Evolutionary conservation across 768 basidiomycete genomes (phyloP).

Genomic region (Lentinula edodes): DNA sequence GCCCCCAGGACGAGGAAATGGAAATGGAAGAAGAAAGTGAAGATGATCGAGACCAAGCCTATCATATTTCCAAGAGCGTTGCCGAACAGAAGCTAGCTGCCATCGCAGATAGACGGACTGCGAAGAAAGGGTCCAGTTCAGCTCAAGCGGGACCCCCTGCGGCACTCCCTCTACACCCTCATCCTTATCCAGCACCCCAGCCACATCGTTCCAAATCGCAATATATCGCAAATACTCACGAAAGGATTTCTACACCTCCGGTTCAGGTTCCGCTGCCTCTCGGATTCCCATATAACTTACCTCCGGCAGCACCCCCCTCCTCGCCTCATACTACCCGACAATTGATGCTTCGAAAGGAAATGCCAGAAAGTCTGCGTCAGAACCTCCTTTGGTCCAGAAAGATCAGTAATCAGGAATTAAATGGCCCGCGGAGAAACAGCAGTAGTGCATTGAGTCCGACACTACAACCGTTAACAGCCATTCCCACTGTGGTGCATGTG

Average conservation of each 20-base stretch:
- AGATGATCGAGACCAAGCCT: constrained; percentile 34
- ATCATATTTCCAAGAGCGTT: constrained; percentile 57
- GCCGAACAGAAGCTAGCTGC: constrained; percentile 49
- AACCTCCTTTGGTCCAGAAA: constrained; percentile 63
- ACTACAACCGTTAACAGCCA: constrained; percentile 2
- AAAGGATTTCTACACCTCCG: constrained; percentile 16
- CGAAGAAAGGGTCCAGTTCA: background rate
- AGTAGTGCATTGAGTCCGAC: constrained; percentile 4
- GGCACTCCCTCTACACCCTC: constrained; percentile 10
- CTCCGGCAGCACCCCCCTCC: constrained; percentile 44
- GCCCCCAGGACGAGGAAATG: constrained; percentile 58
- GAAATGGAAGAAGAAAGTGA: constrained; percentile 66
- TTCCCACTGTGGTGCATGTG: constrained; percentile 5
- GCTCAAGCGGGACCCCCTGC: constrained; percentile 2
- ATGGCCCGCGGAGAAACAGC: constrained; percentile 7
- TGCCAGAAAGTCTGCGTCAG: constrained; percentile 57
- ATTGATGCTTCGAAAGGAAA: constrained; percentile 62
- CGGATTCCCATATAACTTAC: constrained; percentile 69
- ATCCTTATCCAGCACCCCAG: constrained; percentile 2
- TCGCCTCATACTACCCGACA: constrained; percentile 63
- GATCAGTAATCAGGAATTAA: constrained; percentile 21
- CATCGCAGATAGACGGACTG: constrained; percentile 1
- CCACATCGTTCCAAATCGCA: constrained; percentile 12
- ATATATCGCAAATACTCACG: background rate
- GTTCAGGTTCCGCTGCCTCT: constrained; percentile 54